Base-by-base conservation (phyloP, 257 asterid species). In the Primulina tabacum region DNA sequence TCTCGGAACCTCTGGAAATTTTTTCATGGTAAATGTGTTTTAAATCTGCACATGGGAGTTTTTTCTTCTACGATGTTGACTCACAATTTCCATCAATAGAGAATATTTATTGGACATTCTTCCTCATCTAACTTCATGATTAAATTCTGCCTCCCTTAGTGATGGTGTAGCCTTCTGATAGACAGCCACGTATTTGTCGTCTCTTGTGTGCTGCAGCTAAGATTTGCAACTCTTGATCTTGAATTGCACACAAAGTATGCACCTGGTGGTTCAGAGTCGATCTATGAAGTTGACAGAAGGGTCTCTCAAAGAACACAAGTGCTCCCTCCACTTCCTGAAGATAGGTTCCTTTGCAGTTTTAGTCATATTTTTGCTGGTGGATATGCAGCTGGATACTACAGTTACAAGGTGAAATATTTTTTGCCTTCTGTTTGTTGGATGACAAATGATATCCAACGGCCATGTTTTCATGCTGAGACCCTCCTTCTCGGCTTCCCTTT, bases 351-450 rank as follows among this genome's bases (percentile, higher is more conserved):
- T 30, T 85, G 96, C 67, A 71, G 96, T 75, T 94, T 94, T 64
- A 87, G 90, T 75, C 99, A 94, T 85, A 91, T 94, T 62, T 94
- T 94, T 85, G 96, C 88, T 17, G 97, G 96, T 78, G 97, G 96
- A 78, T 94, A 91, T 78, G 97, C 97, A 52, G 99, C 99, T 71
- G 99, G 99, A 69, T 94, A 94, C 84, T 94, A 94, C 81, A 94
- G 99, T 81, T 94, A 94, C 87, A 89, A 91, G 99, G 99, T 94
- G 68, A 62, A 66, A 32, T 40, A 3, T 60, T 56, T 68, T 38
- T 60, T 70, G 60, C 61, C 72, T 74, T 76, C 43, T 47, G 30
- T 12, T 52, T 30, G 60, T 53, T 8, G 6, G 8, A 14, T 47
- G 20, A 14, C 56, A 47, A 40, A 38, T 21, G 57, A 71, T 28